Base-by-base conservation (phyloP, 352 stramenopile genomes). In the Aphanomyces euteiches region DNA sequence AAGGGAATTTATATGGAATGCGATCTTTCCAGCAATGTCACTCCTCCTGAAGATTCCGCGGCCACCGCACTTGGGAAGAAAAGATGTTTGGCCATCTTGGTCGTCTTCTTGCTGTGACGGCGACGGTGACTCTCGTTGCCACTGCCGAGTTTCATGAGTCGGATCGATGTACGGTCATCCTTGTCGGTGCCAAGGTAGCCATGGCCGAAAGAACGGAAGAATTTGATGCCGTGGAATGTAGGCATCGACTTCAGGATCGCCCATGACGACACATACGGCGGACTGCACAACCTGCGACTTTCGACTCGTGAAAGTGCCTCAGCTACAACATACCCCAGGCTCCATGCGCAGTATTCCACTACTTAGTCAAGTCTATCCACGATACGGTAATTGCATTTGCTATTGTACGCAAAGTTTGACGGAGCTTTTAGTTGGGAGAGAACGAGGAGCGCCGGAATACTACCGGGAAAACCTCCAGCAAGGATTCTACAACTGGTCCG, bases 251-350 rank as follows among this genome's bases (percentile, higher is more conserved):
- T 91, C 80, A 17, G 77, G 77, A 3, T 75, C 85, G 17, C 85
- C 87, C 34, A 91, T 95, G 84, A 92, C 85, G 48, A 92, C 85
- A 19, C 87, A 95, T 74, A 90, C 87, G 53, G 92, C 88, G 71
- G 85, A 95, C 74, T 93, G 87, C 67, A 88, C 81, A 66, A 89
- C 78, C 34, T 92, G 87, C 66, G 87, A 95, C 73, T 93, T 93
- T 69, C 87, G 87, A 40, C 78, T 93, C 72, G 82, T 76, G 69
- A 95, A 93, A 47, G 82, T 95, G 53, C 87, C 87, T 4, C 76
- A 77, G n/a, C 74, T 83, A 63, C 80, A 56, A 40, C 77, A 92
- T 61, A 73, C 79, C 7, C 43, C 72, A 1, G 83, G 71, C 47
- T 75, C 79, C 0, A 47, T 74, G 56, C 85, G 90, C 72, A 75